phyloP scores from a whole-genome alignment of 2,329 filamentous ascomycete species.

The Chrysoporthe cubensis region DNA sequence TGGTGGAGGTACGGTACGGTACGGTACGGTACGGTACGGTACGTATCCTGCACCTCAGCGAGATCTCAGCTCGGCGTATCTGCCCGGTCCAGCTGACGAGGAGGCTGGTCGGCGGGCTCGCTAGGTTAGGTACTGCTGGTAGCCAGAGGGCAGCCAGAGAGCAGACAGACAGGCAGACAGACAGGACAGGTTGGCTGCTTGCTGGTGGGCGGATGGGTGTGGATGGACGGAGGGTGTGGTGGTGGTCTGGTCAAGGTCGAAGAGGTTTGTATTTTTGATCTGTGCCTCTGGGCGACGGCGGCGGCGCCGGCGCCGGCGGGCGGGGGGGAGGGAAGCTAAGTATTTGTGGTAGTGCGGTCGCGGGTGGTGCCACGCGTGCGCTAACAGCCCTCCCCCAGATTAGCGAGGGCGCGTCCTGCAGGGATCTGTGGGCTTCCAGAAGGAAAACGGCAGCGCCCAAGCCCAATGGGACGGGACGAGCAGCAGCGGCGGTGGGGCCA shows the following conservation, averaged over 20 bases:
- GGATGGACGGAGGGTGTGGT: not conserved
- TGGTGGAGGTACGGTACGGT: not conserved
- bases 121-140: too few relatives aligned
- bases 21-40: not conserved
- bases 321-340: not conserved
- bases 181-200: not conserved
- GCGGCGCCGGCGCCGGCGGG: too few relatives aligned
- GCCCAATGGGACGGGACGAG: conserved; percentile 20
- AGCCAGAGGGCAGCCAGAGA: not conserved
- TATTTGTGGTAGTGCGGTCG: not conserved
- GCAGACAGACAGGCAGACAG: not conserved
- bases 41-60: too few relatives aligned
- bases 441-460: conserved; percentile 17
- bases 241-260: not conserved
- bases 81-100: too few relatives aligned
- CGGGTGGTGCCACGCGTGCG: not conserved
- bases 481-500: conserved; percentile 7
- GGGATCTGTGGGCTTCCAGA: conserved; percentile 24
- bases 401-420: conserved; percentile 7
- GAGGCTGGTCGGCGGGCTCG: too few relatives aligned
- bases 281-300: too few relatives aligned
- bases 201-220: not conserved
- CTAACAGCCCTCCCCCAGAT: conserved; percentile 17
- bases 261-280: too few relatives aligned
- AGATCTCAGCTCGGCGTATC: too few relatives aligned